Evolutionary conservation across 1,139 yeast species (phyloP), one percentile per base, ranked within the genome.

Genomic region (Debaryomyces udenii): DNA sequence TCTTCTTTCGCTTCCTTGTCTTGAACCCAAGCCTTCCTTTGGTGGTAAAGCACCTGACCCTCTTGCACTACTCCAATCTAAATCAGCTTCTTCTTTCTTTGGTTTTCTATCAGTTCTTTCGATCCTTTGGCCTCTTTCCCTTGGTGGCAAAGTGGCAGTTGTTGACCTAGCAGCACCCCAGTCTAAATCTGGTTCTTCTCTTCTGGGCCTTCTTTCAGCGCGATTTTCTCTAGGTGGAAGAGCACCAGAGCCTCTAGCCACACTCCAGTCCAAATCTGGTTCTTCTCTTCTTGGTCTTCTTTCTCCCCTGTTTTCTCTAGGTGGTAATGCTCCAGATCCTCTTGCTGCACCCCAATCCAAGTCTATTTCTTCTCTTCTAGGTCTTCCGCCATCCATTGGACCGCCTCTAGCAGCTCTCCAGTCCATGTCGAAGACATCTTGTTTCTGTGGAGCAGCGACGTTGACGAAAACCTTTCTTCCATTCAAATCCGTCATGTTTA

Each of bases 371-470:
- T 61, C 62, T 39, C 53, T 51, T 51, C 69, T 56, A 39, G 68
- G 66, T 41, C 61, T 54, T 52, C 44, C 42, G 9, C 56, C 51
- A 5, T 57, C 53, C 29, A 58, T 44, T 32, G 61, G 54, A 15
- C 76, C 75, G 43, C 71, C 57, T 64, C 81, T 64, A 41, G 65
- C 56, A 11, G 67, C 56, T 57, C 70, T 66, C 78, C 78, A 72
- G 58, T 70, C 76, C 52, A 70, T 63, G 41, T 72, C 77, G 42
- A 70, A 68, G 16, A 62, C 69, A 36, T 73, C 77, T 40, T 68
- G 76, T 54, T 73, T 81, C 53, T 79, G 83, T 47, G 95, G 95
- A 44, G 95, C 96, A 39, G 98, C 97, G 44, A 93, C 98, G 51
- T 83, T 80, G 42, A 94, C 88, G 52, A 81, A 87, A 48, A 89